Conservation (phyloP, 306 rosid genomes). For the Datisca glomerata region DNA sequence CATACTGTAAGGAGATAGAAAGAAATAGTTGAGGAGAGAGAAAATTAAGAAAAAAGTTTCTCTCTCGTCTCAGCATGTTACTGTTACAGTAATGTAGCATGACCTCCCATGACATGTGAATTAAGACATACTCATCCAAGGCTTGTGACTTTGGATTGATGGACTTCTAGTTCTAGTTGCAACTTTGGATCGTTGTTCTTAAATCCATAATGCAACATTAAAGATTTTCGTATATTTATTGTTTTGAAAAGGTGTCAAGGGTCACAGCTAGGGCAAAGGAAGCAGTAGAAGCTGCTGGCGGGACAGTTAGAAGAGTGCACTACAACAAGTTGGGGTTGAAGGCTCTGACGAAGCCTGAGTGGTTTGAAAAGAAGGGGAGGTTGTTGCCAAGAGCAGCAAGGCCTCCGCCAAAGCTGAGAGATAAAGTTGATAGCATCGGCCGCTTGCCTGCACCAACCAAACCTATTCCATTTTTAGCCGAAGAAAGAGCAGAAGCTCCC, state of each 20-base stretch:
- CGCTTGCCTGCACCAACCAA: conserved; percentile 91
- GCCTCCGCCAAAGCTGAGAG: conserved; percentile 85
- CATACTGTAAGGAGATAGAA: too few relatives aligned
- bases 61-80: too few relatives aligned
- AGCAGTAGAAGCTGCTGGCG: conserved; percentile 90
- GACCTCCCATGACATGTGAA: too few relatives aligned
- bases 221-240: too few relatives aligned
- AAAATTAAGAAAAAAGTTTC: too few relatives aligned
- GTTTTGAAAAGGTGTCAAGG: conserved; percentile 96
- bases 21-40: too few relatives aligned
- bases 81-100: too few relatives aligned
- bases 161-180: too few relatives aligned
- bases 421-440: conserved; percentile 80
- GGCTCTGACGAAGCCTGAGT: conserved; percentile 77
- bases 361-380: conserved; percentile 97
- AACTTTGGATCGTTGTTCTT: too few relatives aligned
- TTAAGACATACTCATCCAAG: too few relatives aligned
- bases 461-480: conserved; percentile 64
- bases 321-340: conserved; percentile 76
- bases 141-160: too few relatives aligned
- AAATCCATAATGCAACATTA: too few relatives aligned
- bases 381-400: conserved; percentile 87
- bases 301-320: conserved; percentile 75
- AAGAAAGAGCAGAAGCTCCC: conserved; percentile 21
- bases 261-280: conserved; percentile 88